Evolutionary conservation across 1,284 basidiomycete genomes (phyloP).

Genomic region (Mycena sp.): DNA sequence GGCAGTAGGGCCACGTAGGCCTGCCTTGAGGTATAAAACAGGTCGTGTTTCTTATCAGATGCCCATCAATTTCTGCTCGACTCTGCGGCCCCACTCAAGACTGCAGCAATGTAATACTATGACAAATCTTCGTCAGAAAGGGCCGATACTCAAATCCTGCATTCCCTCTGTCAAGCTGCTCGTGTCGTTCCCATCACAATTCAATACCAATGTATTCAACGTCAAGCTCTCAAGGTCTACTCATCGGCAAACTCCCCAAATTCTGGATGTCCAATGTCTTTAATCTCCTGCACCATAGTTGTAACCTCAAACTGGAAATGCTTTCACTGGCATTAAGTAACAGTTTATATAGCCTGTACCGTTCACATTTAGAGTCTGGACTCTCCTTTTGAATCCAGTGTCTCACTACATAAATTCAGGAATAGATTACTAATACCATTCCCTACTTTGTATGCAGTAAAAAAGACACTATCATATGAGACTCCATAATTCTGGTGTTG

Average conservation of each 20-base stretch:
- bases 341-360: background rate
- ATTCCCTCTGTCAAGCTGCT: background rate
- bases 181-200: background rate
- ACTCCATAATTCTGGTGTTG: no score
- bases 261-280: background rate
- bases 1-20: no score
- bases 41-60: no score
- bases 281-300: background rate
- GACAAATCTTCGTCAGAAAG: background rate
- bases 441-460: no score
- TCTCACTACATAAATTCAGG: background rate
- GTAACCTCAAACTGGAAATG: background rate
- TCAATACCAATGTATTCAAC: background rate
- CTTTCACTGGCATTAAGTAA: background rate
- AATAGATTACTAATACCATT: background rate
- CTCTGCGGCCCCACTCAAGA: no score
- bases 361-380: background rate
- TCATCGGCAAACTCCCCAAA: background rate
- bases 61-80: no score
- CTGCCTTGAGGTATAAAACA: no score
- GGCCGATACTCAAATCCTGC: background rate
- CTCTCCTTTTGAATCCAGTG: conserved; percentile 2
- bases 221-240: background rate
- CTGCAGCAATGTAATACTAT: no score
- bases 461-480: no score